Evolutionary conservation across 495 filamentous ascomycete genomes (phyloP).

Genomic region (Trichoderma reesei): DNA sequence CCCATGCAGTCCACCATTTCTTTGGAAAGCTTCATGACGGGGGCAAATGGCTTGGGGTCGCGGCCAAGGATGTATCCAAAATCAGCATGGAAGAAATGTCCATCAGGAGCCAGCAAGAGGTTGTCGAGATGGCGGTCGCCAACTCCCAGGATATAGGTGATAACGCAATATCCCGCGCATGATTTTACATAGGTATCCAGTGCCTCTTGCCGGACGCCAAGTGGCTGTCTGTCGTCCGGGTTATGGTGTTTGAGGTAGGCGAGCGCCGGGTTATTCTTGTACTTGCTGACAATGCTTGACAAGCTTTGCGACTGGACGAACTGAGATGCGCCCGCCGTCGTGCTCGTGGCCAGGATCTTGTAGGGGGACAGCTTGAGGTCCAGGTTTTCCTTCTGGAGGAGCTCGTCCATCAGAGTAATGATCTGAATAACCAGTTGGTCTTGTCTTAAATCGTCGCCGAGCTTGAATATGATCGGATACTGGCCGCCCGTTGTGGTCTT

Average conservation of each 20-base stretch:
- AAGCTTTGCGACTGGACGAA: conserved; percentile 83
- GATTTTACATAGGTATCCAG: conserved; percentile 95
- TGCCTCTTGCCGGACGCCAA: conserved; percentile 82
- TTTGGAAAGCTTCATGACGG: conserved; percentile 90
- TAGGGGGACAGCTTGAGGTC: conserved; percentile 94
- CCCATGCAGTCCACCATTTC: conserved; percentile 99
- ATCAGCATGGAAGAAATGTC: conserved; percentile 96
- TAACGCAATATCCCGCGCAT: conserved; percentile 96
- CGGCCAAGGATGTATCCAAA: conserved; percentile 97
- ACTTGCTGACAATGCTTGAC: conserved; percentile 68
- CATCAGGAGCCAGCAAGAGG: conserved; percentile 79
- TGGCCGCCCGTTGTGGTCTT: conserved; percentile 64
- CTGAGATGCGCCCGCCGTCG: conserved; percentile 81
- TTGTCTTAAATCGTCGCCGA: conserved; percentile 91
- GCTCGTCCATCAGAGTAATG: conserved; percentile 94
- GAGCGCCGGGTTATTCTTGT: conserved; percentile 60
- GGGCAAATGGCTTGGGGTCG: conserved; percentile 94
- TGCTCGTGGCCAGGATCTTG: conserved; percentile 86
- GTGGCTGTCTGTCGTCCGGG: conserved; percentile 69
- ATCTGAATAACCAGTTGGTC: conserved; percentile 98
- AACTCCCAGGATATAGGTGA: conserved; percentile 97
- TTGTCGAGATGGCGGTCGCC: conserved; percentile 96
- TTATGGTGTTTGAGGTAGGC: conserved; percentile 85
- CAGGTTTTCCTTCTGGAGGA: conserved; percentile 92
- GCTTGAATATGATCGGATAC: conserved; percentile 94